phyloP scores from a whole-genome alignment of 164 flowering plant species.

The Buxus sempervirens region DNA sequence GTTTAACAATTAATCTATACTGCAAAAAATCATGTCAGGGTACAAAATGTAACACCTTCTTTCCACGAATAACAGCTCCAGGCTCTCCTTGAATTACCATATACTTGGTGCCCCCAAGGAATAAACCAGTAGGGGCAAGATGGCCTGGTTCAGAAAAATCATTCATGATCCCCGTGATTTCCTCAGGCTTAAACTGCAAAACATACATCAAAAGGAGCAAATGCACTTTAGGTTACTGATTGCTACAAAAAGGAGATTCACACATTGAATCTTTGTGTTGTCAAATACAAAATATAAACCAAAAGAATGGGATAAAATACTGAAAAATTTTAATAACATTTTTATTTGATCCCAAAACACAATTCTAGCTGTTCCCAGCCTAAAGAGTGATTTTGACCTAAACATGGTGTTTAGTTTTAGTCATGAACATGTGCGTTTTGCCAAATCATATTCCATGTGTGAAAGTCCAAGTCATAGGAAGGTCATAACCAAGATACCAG shows the following conservation, averaged over 20 bases:
- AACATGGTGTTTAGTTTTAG: too few relatives aligned
- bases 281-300: background rate
- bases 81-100: constrained; percentile 60
- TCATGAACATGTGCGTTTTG: too few relatives aligned
- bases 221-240: background rate
- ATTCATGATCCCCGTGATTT: constrained; percentile 40
- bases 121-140: constrained; percentile 58
- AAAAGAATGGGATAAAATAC: too few relatives aligned
- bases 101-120: constrained; percentile 52
- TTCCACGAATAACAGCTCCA: constrained; percentile 66
- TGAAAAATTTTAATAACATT: too few relatives aligned
- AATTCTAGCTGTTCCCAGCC: too few relatives aligned
- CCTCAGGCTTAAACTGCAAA: constrained; percentile 46
- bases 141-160: constrained; percentile 56
- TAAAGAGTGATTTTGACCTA: too few relatives aligned
- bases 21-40: background rate
- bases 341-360: too few relatives aligned
- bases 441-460: too few relatives aligned
- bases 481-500: too few relatives aligned
- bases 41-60: constrained; percentile 35
- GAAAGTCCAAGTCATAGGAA: too few relatives aligned
- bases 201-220: background rate
- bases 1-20: background rate
- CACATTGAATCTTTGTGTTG: background rate
- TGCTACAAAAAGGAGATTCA: background rate